phyloP scores from a whole-genome alignment of 2,329 filamentous ascomycete species.

The Fusarium sp. region DNA sequence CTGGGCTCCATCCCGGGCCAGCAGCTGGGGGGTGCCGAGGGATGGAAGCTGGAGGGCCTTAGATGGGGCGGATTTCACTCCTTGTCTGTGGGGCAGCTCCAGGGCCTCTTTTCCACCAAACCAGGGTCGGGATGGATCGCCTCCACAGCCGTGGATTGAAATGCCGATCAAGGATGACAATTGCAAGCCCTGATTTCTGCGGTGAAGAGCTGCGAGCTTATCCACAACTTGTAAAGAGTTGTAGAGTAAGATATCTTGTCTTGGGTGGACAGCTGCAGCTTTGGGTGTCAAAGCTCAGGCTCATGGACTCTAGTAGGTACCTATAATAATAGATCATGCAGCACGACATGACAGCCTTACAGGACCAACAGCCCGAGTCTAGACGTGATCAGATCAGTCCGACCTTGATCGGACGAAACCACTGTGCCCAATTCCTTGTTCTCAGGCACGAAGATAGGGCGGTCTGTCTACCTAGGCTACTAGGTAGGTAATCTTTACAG shows the following conservation, averaged over 20 bases:
- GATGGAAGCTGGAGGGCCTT: background rate
- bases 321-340: background rate
- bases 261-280: no score
- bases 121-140: slow-evolving; percentile 41
- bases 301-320: no score
- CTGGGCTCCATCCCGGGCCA: slow-evolving; percentile 14
- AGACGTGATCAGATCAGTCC: background rate
- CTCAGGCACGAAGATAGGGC: slow-evolving; percentile 32
- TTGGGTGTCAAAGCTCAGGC: slow-evolving; percentile 9
- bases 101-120: slow-evolving; percentile 9
- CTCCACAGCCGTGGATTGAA: slow-evolving; percentile 37
- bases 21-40: slow-evolving; percentile 12
- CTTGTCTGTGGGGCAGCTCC: slow-evolving; percentile 21
- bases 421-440: slow-evolving; percentile 7
- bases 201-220: slow-evolving; percentile 17
- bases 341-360: slow-evolving; percentile 23
- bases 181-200: slow-evolving; percentile 37
- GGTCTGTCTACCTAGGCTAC: slow-evolving; percentile 18
- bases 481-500: background rate
- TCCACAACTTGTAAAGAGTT: no score
- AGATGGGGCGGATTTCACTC: slow-evolving; percentile 11
- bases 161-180: slow-evolving; percentile 40
- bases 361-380: background rate
- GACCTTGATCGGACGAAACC: slow-evolving; percentile 14
- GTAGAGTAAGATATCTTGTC: no score